These are phyloP conservation scores for Solanum bulbocastanum DNA, from an alignment of 257 asterid species.

Conservation along the genomic window DNA sequence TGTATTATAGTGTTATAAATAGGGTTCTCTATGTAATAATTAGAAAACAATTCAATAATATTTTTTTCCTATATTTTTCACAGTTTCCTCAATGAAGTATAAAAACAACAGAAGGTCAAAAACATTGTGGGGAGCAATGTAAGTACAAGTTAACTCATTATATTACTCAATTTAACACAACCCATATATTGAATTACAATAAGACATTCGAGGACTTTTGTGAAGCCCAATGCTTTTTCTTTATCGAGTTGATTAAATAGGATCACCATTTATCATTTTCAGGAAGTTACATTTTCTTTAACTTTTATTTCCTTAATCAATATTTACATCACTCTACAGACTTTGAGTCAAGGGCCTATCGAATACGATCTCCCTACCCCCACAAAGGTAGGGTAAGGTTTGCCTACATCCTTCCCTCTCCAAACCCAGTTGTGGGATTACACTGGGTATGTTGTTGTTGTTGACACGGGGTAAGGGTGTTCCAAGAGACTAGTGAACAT, in stretches of 20 bases:
- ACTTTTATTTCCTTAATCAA: not conserved
- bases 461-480: not conserved
- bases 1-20: no score
- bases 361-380: not conserved
- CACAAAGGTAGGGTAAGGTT: not conserved
- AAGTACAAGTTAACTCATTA: not conserved
- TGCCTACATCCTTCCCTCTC: not conserved
- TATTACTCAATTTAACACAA: not conserved
- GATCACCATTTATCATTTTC: not conserved
- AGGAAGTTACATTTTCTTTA: not conserved
- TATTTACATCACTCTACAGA: not conserved
- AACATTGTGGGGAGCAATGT: not conserved
- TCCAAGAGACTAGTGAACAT: not conserved
- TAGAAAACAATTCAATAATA: no score
- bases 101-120: not conserved
- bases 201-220: not conserved
- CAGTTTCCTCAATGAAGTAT: not conserved
- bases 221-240: not conserved
- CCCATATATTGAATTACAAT: not conserved
- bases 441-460: not conserved
- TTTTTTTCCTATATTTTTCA: no score
- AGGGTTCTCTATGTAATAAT: no score
- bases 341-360: not conserved
- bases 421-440: not conserved
- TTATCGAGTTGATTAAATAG: not conserved